Conservation (phyloP, 495 filamentous ascomycete species). For the Friedmanniomyces endolithicus region DNA sequence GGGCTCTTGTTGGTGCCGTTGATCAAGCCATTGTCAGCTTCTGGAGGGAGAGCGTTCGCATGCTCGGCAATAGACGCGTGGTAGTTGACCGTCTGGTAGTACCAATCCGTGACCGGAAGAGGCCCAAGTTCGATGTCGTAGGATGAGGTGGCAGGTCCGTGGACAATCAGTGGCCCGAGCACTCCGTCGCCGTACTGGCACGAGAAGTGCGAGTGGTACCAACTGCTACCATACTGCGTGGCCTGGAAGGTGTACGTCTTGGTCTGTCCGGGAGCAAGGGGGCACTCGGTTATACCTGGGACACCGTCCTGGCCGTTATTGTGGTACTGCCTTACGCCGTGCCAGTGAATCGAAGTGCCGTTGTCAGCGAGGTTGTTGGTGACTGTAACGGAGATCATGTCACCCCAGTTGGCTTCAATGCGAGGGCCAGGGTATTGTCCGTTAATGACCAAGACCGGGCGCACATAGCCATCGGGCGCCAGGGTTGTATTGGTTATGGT, state of each 20-base stretch:
- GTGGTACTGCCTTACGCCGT: constrained; percentile 29
- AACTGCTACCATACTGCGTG: constrained; percentile 30
- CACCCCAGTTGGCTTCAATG: constrained; percentile 29
- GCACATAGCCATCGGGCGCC: constrained; percentile 13
- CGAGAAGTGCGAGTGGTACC: constrained; percentile 31
- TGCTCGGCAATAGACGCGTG: constrained; percentile 7
- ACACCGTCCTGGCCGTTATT: constrained; percentile 26
- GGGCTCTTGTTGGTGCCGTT: constrained; percentile 28
- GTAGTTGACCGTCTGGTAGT: constrained; percentile 23
- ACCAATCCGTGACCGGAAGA: constrained; percentile 28
- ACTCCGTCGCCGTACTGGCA: constrained; percentile 31
- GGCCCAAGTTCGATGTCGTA: constrained; percentile 31
- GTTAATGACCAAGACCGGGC: constrained; percentile 21
- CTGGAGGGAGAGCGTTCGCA: constrained; percentile 19
- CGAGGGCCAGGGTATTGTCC: constrained; percentile 27
- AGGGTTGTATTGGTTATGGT: constrained; percentile 18
- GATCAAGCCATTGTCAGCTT: constrained; percentile 26
- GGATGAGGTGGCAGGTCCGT: constrained; percentile 29
- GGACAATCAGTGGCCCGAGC: constrained; percentile 28
- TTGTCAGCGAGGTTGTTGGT: constrained; percentile 29
- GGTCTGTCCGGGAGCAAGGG: constrained; percentile 27
- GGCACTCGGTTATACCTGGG: constrained; percentile 30
- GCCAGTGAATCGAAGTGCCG: constrained; percentile 32
- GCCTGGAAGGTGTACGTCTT: constrained; percentile 28
- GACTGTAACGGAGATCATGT: constrained; percentile 27